Evolutionary conservation across 306 rosid species (phyloP).

Genomic region (Herpetospermum pedunculosum): DNA sequence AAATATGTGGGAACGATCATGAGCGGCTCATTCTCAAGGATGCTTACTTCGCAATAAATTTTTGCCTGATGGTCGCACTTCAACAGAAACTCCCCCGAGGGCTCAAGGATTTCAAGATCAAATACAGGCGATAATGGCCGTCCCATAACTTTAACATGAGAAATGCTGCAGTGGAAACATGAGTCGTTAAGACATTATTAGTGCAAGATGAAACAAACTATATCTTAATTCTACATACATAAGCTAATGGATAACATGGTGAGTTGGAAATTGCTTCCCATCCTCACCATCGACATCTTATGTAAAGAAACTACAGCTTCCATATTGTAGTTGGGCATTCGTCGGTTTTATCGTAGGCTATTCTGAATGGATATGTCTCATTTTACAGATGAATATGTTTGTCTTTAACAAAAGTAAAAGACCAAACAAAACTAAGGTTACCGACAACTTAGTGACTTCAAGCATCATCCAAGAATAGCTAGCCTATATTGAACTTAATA

Average conservation of each 20-base stretch:
- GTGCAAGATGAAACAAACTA: neutral
- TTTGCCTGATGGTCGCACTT: slow-evolving; percentile 25
- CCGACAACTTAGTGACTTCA: neutral
- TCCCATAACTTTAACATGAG: slow-evolving; percentile 62
- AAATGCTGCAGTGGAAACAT: slow-evolving; percentile 37
- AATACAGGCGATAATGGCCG: slow-evolving; percentile 47
- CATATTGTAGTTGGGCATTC: neutral
- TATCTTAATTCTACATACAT: neutral
- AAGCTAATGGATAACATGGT: neutral
- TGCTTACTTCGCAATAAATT: slow-evolving; percentile 6
- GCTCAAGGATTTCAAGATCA: slow-evolving; percentile 35
- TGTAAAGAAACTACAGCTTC: neutral
- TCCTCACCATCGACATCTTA: neutral
- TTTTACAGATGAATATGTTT: neutral
- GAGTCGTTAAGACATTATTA: neutral
- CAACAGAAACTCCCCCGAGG: slow-evolving; percentile 48
- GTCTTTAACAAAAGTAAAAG: neutral
- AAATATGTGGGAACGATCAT: neutral
- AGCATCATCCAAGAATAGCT: neutral
- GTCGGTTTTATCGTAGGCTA: neutral
- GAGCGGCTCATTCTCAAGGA: slow-evolving; percentile 18
- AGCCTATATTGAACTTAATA: neutral
- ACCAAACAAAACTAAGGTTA: neutral
- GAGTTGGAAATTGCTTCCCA: neutral
- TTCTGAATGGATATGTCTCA: neutral